A percentile compares a stretch with the other conserved stretches of the same genome.
These are phyloP conservation scores for Podila clonocystis DNA, from an alignment of 192 early-diverging fungal genomes.

Conservation along the genomic window DNA sequence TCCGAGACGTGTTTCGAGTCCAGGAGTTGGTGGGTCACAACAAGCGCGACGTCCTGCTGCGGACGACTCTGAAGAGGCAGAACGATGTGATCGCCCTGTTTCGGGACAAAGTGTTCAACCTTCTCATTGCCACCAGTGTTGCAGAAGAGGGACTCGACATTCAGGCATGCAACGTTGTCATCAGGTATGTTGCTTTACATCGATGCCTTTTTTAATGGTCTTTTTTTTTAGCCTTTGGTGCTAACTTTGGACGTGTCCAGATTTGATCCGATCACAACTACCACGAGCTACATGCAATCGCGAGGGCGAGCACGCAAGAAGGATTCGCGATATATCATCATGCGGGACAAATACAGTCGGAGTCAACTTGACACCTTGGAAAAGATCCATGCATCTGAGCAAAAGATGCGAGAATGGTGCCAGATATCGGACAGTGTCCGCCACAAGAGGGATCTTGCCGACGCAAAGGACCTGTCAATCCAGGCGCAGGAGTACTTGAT, in stretches of 20 bases:
- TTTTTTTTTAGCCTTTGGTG: not conserved
- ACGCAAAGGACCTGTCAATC: slow-evolving; percentile 14
- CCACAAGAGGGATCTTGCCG: not conserved
- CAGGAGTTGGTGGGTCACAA: slow-evolving; percentile 71
- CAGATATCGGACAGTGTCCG: slow-evolving; percentile 9
- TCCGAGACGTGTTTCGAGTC: slow-evolving; percentile 53
- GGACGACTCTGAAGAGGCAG: slow-evolving; percentile 64
- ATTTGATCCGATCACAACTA: slow-evolving; percentile 80
- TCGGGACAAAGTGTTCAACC: slow-evolving; percentile 69
- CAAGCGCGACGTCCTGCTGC: slow-evolving; percentile 43
- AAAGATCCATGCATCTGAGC: slow-evolving; percentile 55
- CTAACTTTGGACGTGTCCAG: slow-evolving; percentile 21
- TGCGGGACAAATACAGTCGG: slow-evolving; percentile 38
- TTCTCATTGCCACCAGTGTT: slow-evolving; percentile 91
- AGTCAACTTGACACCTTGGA: slow-evolving; percentile 36
- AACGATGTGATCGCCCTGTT: slow-evolving; percentile 73
- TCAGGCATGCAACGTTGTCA: slow-evolving; percentile 86
- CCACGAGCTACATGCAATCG: slow-evolving; percentile 87
- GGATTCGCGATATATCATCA: slow-evolving; percentile 79
- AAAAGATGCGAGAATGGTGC: slow-evolving; percentile 75
- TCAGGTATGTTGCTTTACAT: slow-evolving; percentile 58
- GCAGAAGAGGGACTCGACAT: slow-evolving; percentile 97
- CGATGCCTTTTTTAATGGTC: too few species aligned
- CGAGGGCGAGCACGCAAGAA: slow-evolving; percentile 83
- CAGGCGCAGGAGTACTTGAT: slow-evolving; percentile 62